Percentiles rank a stretch among this genome's conserved stretches.
Evolutionary conservation across 106 monocot species (phyloP).

Genomic region (Allium cepa): DNA sequence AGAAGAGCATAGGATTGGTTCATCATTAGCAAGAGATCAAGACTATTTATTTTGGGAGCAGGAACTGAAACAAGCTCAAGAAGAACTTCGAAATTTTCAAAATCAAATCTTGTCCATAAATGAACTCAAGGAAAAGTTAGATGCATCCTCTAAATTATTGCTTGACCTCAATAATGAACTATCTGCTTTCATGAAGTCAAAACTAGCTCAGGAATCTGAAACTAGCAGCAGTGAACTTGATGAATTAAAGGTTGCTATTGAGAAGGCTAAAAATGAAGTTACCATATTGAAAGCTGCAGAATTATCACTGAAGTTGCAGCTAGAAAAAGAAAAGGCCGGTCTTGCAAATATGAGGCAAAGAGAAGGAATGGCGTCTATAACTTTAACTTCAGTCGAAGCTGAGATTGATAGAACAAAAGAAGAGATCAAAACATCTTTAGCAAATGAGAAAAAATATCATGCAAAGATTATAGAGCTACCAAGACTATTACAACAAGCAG

Average conservation of each 20-base stretch:
- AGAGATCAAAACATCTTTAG: conserved; percentile 3
- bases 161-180: conserved; percentile 7
- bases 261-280: conserved; percentile 12
- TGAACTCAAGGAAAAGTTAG: conserved; percentile 14
- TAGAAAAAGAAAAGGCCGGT: conserved; percentile 13
- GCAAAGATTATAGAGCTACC: conserved; percentile 13
- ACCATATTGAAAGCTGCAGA: conserved; percentile 7
- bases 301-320: conserved; percentile 8
- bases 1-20: conserved; percentile 23
- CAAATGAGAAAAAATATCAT: conserved; percentile 5
- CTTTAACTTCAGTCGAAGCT: conserved; percentile 8
- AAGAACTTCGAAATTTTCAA: conserved; percentile 8
- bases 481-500: conserved; percentile 10
- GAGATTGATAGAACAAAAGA: conserved; percentile 17
- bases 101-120: conserved; percentile 11
- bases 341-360: conserved; percentile 14
- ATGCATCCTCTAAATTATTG: conserved; percentile 3
- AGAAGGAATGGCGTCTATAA: conserved; percentile 18
- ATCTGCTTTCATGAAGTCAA: conserved; percentile 17
- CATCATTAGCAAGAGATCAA: conserved; percentile 21
- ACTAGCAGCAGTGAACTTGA: background rate
- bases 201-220: conserved; percentile 13
- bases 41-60: conserved; percentile 22
- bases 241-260: conserved; percentile 1
- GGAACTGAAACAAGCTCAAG: conserved; percentile 24